Conservation (phyloP, 2,329 filamentous ascomycete species). For the Colletotrichum sp. region DNA sequence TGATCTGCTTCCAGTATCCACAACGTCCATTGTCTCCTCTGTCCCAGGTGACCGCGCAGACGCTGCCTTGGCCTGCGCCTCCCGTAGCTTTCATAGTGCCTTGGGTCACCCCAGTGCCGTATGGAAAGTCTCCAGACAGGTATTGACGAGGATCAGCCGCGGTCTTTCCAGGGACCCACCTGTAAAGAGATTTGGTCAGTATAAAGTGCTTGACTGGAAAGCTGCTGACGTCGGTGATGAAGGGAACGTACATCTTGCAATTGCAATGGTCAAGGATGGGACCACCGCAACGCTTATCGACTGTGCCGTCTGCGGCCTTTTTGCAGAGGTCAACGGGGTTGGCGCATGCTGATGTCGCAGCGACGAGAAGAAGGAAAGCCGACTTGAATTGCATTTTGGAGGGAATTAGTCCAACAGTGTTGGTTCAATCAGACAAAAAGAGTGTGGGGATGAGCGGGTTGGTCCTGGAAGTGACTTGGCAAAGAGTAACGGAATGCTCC, state of each 20-base stretch:
- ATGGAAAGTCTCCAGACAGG: neutral
- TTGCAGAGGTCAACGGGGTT: neutral
- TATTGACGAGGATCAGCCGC: neutral
- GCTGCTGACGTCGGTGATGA: too few relatives aligned
- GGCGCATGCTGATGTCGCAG: neutral
- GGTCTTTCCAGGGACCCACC: neutral
- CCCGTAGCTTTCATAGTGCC: neutral
- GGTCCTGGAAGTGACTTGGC: neutral
- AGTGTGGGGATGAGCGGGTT: neutral
- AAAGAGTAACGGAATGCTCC: neutral
- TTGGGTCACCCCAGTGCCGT: neutral
- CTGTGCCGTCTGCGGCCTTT: neutral
- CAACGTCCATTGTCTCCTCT: neutral
- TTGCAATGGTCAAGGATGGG: neutral
- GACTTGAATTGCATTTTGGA: neutral
- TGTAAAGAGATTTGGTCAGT: neutral
- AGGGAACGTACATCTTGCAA: neutral
- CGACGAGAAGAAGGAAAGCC: neutral
- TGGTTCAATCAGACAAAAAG: neutral
- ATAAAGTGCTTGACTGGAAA: neutral
- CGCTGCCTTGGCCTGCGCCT: neutral
- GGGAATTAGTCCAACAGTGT: fast-evolving
- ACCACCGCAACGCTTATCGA: neutral
- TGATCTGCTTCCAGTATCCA: neutral
- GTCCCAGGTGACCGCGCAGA: neutral